Conservation (phyloP, 2,329 filamentous ascomycete genomes). For the Hymenotorrendiella dingleyae region DNA sequence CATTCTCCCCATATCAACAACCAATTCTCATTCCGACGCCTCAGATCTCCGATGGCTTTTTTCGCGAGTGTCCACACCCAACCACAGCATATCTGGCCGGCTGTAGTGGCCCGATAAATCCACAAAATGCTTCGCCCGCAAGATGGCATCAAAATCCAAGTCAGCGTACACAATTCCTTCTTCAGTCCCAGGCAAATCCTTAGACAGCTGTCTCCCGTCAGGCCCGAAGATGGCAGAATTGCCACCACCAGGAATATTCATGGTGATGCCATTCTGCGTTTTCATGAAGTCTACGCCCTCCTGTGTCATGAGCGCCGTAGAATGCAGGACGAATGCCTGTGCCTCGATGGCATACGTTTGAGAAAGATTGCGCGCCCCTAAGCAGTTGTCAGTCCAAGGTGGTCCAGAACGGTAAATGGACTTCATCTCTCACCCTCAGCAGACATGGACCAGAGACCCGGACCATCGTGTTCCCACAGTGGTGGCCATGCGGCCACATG, state of each 20-base stretch:
- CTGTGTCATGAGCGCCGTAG: slow-evolving; percentile 46
- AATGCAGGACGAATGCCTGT: slow-evolving; percentile 48
- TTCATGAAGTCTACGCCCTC: slow-evolving; percentile 38
- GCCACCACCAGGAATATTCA: slow-evolving; percentile 36
- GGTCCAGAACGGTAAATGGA: too few species aligned
- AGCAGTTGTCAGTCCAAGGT: too few species aligned
- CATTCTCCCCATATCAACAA: too few species aligned
- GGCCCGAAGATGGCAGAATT: slow-evolving; percentile 49
- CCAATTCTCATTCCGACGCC: too few species aligned
- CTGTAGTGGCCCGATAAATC: slow-evolving; percentile 20
- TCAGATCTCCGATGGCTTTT: too few species aligned
- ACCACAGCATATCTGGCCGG: slow-evolving; percentile 21
- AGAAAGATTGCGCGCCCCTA: slow-evolving; percentile 46
- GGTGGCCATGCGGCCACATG: slow-evolving; percentile 50
- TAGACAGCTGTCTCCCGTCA: slow-evolving; percentile 37
- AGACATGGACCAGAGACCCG: slow-evolving; percentile 18
- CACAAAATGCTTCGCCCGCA: slow-evolving; percentile 17
- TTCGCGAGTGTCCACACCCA: slow-evolving; percentile 14
- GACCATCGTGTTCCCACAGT: slow-evolving; percentile 41
- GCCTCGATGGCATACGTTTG: slow-evolving; percentile 53
- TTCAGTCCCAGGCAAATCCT: slow-evolving; percentile 41
- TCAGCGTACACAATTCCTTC: slow-evolving; percentile 48
- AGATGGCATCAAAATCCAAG: slow-evolving; percentile 16
- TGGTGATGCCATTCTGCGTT: neutral
- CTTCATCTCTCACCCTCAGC: slow-evolving; percentile 17